Evolutionary conservation across 139 green algal genomes (phyloP).

Genomic region (Desmodesmus armatus): DNA sequence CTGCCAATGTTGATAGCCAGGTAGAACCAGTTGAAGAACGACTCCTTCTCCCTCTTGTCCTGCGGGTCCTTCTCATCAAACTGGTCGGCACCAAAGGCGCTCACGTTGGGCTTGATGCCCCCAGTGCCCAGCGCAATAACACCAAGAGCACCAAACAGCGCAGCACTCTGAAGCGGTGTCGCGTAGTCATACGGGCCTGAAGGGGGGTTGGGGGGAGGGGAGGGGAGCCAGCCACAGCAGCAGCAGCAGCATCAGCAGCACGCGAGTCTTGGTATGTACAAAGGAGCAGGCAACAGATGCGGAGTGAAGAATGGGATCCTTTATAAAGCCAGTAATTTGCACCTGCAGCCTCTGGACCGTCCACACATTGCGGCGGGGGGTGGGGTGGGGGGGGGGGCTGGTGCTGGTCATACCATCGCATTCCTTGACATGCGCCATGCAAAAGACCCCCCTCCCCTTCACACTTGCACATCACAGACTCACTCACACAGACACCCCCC

Average conservation of each 20-base stretch:
- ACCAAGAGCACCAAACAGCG: constrained; percentile 81
- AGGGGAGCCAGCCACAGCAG: too few relatives aligned
- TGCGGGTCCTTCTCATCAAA: constrained; percentile 89
- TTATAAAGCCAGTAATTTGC: too few relatives aligned
- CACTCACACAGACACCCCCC: too few relatives aligned
- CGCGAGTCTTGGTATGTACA: neutral
- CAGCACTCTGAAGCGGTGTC: constrained; percentile 60
- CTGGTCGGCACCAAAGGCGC: constrained; percentile 97
- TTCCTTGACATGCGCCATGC: neutral
- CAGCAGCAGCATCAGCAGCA: too few relatives aligned
- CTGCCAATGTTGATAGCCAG: constrained; percentile 95
- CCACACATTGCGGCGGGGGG: too few relatives aligned
- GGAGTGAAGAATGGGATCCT: neutral
- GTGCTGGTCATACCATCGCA: neutral
- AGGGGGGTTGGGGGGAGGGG: constrained; percentile 69
- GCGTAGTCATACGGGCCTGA: constrained; percentile 47
- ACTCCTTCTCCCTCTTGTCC: constrained; percentile 88
- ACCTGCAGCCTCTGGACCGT: too few relatives aligned
- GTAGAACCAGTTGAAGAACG: constrained; percentile 99
- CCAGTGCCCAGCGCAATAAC: constrained; percentile 90
- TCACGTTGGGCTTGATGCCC: constrained; percentile 99
- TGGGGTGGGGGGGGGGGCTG: neutral
- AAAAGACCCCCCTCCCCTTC: neutral
- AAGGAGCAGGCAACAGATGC: too few relatives aligned
- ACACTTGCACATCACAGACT: too few relatives aligned